Evolutionary conservation across 176 grass and related monocot genomes (phyloP).

Genomic region (Rhynchospora tenuis): DNA sequence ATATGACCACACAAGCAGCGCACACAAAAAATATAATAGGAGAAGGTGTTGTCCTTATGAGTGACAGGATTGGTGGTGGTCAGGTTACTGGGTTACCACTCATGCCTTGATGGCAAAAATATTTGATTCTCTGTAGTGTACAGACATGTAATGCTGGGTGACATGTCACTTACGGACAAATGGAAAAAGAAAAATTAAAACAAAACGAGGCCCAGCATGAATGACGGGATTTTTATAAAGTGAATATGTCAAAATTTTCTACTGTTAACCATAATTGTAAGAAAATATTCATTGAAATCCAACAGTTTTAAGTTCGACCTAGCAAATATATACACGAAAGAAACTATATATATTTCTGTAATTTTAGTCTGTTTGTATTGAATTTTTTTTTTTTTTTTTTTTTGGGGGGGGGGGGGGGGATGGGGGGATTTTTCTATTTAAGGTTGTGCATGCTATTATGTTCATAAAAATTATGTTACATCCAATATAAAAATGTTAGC

Average conservation of each 20-base stretch:
- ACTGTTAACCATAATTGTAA: too few relatives aligned
- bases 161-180: not conserved
- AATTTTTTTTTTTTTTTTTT: too few relatives aligned
- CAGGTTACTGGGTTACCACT: not conserved
- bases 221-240: not conserved
- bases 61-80: slow-evolving; percentile 3
- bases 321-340: too few relatives aligned
- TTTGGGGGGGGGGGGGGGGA: too few relatives aligned
- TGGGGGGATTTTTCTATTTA: too few relatives aligned
- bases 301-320: too few relatives aligned
- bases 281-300: too few relatives aligned
- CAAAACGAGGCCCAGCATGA: not conserved
- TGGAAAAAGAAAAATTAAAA: not conserved
- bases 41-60: not conserved
- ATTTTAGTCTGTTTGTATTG: too few relatives aligned
- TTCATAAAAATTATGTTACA: too few relatives aligned
- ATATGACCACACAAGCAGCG: not conserved
- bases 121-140: not conserved
- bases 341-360: too few relatives aligned
- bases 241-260: not conserved
- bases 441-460: too few relatives aligned
- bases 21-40: not conserved
- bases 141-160: not conserved
- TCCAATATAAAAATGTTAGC: too few relatives aligned
- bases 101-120: not conserved